Evolutionary conservation across 495 filamentous ascomycete genomes (phyloP), one percentile per base, ranked within the genome.

Genomic region (Xanthoparmelia taractica): DNA sequence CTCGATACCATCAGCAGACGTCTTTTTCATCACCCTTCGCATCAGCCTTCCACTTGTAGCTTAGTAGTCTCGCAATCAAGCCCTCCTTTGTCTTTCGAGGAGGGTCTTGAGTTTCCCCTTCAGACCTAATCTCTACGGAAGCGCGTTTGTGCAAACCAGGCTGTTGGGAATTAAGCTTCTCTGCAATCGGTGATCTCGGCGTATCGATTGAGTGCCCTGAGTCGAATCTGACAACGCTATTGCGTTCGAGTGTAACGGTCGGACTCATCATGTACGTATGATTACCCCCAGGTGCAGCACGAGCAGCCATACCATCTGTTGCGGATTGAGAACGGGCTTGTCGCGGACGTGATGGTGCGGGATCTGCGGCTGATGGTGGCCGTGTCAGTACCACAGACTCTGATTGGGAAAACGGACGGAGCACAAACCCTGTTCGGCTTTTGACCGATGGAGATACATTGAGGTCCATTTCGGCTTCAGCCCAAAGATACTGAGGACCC

Each of bases 271-370:
- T 31, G n/a, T 33, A 20, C 0, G 50, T 54, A 15, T 54, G 33
- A 17, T 54, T 13, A 33, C 27, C 29, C 17, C 27, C 50, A 13
- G 63, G 58, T 29, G 50, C 50, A 20, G 23, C 58, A 31, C 63
- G 57, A 43, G 63, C 63, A 31, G 58, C 57, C 58, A 65, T 60
- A 8, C 63, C 63, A 7, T 65, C 63, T 8, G 40, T 33, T 52
- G 50, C 50, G 7, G 29, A 33, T n/a, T 54, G 50, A 33, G 50
- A 54, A 10, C 27, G 50, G 11, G 3, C 1, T 8, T 18, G 29
- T 29, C 50, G 50, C 20, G 27, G 0, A 33, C 50, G 50, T 11
- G 2, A 8, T 10, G 17, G 50, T 5, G 50, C 8, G 17, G 50
- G 29, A 34, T 33, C 29, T 33, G 29, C 29, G 29, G 50, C 50